These are phyloP conservation scores for Chrysochromulina parva DNA, from an alignment of 78 protist species.

Conservation along the genomic window DNA sequence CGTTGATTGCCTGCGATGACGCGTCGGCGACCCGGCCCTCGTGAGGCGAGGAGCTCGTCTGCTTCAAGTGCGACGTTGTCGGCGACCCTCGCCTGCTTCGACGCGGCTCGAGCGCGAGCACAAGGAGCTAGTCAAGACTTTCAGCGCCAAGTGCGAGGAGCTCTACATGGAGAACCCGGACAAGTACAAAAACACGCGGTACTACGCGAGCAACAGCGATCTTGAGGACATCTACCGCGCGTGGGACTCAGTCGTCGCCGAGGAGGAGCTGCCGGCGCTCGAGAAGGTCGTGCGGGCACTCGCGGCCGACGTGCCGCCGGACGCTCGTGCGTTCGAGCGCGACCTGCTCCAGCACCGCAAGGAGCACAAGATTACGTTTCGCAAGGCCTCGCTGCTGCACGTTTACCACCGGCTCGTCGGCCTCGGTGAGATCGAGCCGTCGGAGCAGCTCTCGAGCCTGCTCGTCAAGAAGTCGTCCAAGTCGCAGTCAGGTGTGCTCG, in stretches of 20 bases:
- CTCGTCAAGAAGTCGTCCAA: background rate
- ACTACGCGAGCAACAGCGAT: background rate
- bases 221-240: slow-evolving; percentile 9
- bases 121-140: too few relatives aligned
- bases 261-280: background rate
- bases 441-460: background rate
- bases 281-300: background rate
- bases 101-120: too few relatives aligned
- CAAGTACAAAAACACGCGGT: background rate
- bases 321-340: background rate
- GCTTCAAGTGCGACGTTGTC: too few relatives aligned
- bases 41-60: too few relatives aligned
- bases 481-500: slow-evolving; percentile 26
- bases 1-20: too few relatives aligned
- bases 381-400: slow-evolving; percentile 17
- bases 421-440: background rate
- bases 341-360: background rate
- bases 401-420: background rate
- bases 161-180: background rate
- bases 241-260: background rate
- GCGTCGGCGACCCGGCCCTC: too few relatives aligned
- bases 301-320: background rate
- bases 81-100: too few relatives aligned
- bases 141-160: too few relatives aligned
- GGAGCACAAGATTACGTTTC: background rate